A percentile compares a stretch with the other conserved stretches of the same genome.
phyloP scores from a whole-genome alignment of 2,329 filamentous ascomycete genomes.

The Didymellaceae sp. region DNA sequence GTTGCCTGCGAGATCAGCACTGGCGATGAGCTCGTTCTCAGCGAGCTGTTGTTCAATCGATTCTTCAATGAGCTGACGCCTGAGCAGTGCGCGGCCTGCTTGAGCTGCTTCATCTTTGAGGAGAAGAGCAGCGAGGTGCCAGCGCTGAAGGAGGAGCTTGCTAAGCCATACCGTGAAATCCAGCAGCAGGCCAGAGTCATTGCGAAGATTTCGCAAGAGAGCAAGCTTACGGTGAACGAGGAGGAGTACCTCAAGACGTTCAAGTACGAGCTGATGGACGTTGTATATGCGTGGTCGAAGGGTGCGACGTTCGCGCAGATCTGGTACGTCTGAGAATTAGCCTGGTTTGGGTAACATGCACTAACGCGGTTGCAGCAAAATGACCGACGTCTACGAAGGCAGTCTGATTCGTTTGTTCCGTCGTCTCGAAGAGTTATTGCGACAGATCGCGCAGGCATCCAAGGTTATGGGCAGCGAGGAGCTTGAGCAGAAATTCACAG shows the following conservation, averaged over 20 bases:
- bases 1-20: conserved; percentile 98
- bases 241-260: conserved; percentile 89
- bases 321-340: conserved; percentile 69
- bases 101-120: conserved; percentile 97
- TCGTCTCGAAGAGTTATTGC: conserved; percentile 87
- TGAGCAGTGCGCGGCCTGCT: conserved; percentile 82
- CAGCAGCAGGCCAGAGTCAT: conserved; percentile 85
- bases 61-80: conserved; percentile 97
- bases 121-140: conserved; percentile 84
- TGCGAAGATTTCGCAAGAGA: conserved; percentile 92
- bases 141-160: conserved; percentile 78
- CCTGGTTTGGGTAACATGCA: background rate
- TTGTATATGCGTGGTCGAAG: conserved; percentile 89
- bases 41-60: conserved; percentile 91
- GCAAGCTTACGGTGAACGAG: conserved; percentile 91
- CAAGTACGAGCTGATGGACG: conserved; percentile 97
- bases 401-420: conserved; percentile 96
- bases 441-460: conserved; percentile 92
- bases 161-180: conserved; percentile 85
- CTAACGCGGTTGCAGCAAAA: conserved; percentile 71
- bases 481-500: conserved; percentile 88
- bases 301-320: conserved; percentile 91
- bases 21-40: conserved; percentile 90
- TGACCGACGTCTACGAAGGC: conserved; percentile 98
- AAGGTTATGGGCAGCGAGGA: conserved; percentile 99